phyloP scores from a whole-genome alignment of 495 filamentous ascomycete species.

The Aspergillus heteromorphus region DNA sequence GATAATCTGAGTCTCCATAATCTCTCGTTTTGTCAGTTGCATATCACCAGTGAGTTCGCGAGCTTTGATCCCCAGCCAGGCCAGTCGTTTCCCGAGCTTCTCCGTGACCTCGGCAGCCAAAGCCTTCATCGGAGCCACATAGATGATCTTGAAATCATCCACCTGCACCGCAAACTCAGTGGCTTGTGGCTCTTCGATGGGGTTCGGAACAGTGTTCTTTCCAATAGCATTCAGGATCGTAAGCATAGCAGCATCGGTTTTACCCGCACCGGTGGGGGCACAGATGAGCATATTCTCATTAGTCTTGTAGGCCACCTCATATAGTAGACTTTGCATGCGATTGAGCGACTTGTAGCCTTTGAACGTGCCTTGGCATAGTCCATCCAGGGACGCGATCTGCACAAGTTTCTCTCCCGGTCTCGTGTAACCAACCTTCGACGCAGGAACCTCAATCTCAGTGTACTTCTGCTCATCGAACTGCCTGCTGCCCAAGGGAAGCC shows the following conservation, averaged over 20 bases:
- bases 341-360: conserved; percentile 90
- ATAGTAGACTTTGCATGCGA: conserved; percentile 95
- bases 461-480: conserved; percentile 64
- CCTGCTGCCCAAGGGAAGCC: conserved; percentile 60
- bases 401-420: conserved; percentile 67
- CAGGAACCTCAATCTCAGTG: conserved; percentile 83
- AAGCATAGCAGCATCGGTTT: conserved; percentile 98
- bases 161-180: conserved; percentile 70
- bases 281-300: conserved; percentile 99
- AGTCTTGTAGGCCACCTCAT: conserved; percentile 91
- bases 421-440: conserved; percentile 70
- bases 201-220: conserved; percentile 77
- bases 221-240: conserved; percentile 84
- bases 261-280: conserved; percentile 95
- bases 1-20: conserved; percentile 92
- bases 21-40: conserved; percentile 96
- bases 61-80: conserved; percentile 84
- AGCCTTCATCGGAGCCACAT: conserved; percentile 98
- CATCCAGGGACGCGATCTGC: conserved; percentile 76
- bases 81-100: conserved; percentile 88
- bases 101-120: conserved; percentile 93
- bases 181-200: conserved; percentile 64
- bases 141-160: conserved; percentile 96
- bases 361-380: conserved; percentile 85
- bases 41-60: conserved; percentile 96